A percentile compares a stretch with the other conserved stretches of the same genome.
Evolutionary conservation across 2,329 filamentous ascomycete species (phyloP).

Genomic region (Fusarium fujikuroi): DNA sequence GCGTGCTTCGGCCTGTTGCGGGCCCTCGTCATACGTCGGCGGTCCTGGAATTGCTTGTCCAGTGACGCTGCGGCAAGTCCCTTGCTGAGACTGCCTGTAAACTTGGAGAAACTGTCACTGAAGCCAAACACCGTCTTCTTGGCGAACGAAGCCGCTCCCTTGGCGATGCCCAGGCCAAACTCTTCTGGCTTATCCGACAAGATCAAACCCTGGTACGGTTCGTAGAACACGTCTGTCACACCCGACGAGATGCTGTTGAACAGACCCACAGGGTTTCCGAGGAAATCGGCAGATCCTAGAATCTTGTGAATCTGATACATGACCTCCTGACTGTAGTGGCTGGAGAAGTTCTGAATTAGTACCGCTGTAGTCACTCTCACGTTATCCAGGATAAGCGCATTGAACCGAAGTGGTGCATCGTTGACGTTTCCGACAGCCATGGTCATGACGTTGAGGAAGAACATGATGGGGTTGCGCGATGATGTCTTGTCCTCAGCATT

Average conservation of each 20-base stretch:
- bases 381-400: slow-evolving; percentile 94
- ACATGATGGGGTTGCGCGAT: slow-evolving; percentile 94
- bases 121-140: slow-evolving; percentile 99
- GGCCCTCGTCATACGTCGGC: slow-evolving; percentile 90
- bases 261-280: slow-evolving; percentile 95
- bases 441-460: slow-evolving; percentile 97
- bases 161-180: slow-evolving; percentile 92
- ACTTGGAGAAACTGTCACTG: slow-evolving; percentile 96
- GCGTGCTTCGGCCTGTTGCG: slow-evolving; percentile 97
- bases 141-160: slow-evolving; percentile 95
- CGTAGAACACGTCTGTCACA: slow-evolving; percentile 98
- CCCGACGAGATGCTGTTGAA: slow-evolving; percentile 99
- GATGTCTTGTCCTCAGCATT: slow-evolving; percentile 96
- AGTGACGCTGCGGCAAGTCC: slow-evolving; percentile 93
- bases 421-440: slow-evolving; percentile 99
- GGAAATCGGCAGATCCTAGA: slow-evolving; percentile 94
- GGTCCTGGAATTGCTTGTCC: slow-evolving; percentile 98
- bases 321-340: slow-evolving; percentile 96
- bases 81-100: slow-evolving; percentile 97
- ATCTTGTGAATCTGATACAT: slow-evolving; percentile 98
- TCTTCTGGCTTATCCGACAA: slow-evolving; percentile 96
- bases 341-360: slow-evolving; percentile 85
- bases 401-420: slow-evolving; percentile 93
- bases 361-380: slow-evolving; percentile 89
- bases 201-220: slow-evolving; percentile 97